Percentiles rank a stretch among this genome's conserved stretches.
These are phyloP conservation scores for Aspergillus bombycis DNA, from an alignment of 2,329 filamentous ascomycete genomes.

Conservation along the genomic window DNA sequence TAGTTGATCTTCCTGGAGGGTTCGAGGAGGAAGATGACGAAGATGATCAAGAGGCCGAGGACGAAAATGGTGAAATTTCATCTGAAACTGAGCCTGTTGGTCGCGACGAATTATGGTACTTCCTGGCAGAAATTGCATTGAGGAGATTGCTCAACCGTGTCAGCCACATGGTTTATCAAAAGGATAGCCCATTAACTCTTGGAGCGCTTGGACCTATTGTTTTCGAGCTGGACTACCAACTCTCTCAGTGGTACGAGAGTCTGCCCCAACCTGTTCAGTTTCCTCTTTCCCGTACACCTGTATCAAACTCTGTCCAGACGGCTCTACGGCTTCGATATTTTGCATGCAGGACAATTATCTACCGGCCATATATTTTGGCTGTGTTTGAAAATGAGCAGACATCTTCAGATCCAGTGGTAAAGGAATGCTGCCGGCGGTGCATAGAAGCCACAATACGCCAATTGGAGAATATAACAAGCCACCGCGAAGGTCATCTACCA, in stretches of 20 bases:
- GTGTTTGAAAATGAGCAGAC: constrained; percentile 77
- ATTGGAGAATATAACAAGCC: constrained; percentile 75
- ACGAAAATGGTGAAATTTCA: constrained; percentile 8
- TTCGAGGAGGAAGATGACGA: constrained; percentile 70
- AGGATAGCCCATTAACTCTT: constrained; percentile 71
- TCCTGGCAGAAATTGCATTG: constrained; percentile 79
- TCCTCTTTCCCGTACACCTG: constrained; percentile 67
- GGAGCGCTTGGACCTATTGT: constrained; percentile 76
- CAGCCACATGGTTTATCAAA: constrained; percentile 78
- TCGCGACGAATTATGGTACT: constrained; percentile 82
- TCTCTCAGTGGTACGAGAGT: constrained; percentile 83
- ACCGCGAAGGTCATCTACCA: constrained; percentile 81
- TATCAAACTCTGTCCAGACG: constrained; percentile 76
- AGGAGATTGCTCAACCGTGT: constrained; percentile 76
- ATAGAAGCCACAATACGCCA: constrained; percentile 79
- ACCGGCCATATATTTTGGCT: constrained; percentile 78
- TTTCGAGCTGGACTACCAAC: constrained; percentile 77
- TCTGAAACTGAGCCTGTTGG: constrained; percentile 61
- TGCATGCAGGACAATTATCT: constrained; percentile 84
- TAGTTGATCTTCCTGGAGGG: constrained; percentile 74
- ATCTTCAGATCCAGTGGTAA: constrained; percentile 70
- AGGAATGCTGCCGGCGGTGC: constrained; percentile 79
- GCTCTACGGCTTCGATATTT: constrained; percentile 80
- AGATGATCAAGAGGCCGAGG: constrained; percentile 18
- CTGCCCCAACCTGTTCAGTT: constrained; percentile 76